A percentile compares a stretch with the other conserved stretches of the same genome.
These are phyloP conservation scores for Falciphora oryzae DNA, from an alignment of 2,329 filamentous ascomycete species.

Conservation along the genomic window DNA sequence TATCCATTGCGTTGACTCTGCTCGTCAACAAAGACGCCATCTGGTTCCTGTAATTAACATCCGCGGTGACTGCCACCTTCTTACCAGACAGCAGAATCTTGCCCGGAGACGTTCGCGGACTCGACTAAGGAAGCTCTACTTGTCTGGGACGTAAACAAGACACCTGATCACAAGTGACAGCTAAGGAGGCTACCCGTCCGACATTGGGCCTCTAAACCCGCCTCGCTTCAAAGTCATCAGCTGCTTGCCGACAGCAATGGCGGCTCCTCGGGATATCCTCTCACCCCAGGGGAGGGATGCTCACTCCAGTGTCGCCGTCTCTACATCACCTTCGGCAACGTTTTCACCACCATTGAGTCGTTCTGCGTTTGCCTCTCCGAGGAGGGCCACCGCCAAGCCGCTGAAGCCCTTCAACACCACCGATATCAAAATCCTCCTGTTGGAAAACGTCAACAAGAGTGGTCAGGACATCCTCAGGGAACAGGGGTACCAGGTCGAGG, in stretches of 20 bases:
- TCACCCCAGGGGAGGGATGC: slow-evolving; percentile 31
- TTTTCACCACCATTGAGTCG: slow-evolving; percentile 69
- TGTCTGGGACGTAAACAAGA: no score
- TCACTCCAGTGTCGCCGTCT: slow-evolving; percentile 60
- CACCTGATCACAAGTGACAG: not conserved
- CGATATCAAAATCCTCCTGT: slow-evolving; percentile 90
- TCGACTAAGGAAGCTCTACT: no score
- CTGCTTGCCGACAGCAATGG: slow-evolving; percentile 12
- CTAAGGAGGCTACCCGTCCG: no score
- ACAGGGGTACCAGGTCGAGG: slow-evolving; percentile 96
- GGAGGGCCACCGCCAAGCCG: slow-evolving; percentile 55
- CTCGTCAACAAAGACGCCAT: no score
- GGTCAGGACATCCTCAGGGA: slow-evolving; percentile 73
- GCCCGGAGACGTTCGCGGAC: no score
- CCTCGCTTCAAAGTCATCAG: no score
- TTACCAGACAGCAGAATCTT: no score
- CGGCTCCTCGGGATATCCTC: slow-evolving; percentile 19
- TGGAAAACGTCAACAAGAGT: slow-evolving; percentile 94
- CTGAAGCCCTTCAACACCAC: slow-evolving; percentile 93
- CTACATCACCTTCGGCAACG: slow-evolving; percentile 66
- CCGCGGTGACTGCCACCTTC: no score
- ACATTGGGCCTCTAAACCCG: not conserved
- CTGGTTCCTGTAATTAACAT: no score
- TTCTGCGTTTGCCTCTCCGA: slow-evolving; percentile 31
- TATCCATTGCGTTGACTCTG: no score